phyloP scores from a whole-genome alignment of 2,329 filamentous ascomycete genomes.

The Fusarium begoniae region DNA sequence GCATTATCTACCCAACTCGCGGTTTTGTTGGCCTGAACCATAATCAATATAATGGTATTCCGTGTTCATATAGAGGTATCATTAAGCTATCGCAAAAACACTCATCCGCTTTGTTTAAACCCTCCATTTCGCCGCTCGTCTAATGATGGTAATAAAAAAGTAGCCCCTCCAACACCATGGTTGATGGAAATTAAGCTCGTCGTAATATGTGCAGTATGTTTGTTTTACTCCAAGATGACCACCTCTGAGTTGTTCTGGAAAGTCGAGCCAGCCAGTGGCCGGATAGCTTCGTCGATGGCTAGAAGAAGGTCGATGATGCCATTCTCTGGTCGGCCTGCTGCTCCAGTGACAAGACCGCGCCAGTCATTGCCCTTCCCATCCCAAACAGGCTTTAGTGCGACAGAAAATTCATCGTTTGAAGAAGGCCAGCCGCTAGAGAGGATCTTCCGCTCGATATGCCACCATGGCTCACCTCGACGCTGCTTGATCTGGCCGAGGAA shows the following conservation, averaged over 20 bases:
- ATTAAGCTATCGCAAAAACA: conserved; percentile 43
- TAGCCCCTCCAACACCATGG: conserved; percentile 20
- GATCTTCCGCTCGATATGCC: conserved; percentile 58
- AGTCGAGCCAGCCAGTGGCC: conserved; percentile 40
- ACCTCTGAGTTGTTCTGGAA: conserved; percentile 16
- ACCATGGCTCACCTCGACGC: conserved; percentile 60
- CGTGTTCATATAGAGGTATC: conserved; percentile 45
- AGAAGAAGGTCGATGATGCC: conserved; percentile 58
- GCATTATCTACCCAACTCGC: not conserved
- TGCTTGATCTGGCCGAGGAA: conserved; percentile 63
- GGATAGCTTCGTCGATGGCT: conserved; percentile 58
- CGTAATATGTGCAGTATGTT: not conserved
- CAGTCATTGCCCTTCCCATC: conserved; percentile 55
- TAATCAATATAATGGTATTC: conserved; percentile 23
- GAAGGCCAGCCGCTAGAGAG: conserved; percentile 12
- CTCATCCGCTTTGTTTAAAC: conserved; percentile 33
- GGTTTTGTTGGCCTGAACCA: not conserved
- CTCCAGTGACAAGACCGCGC: conserved; percentile 58
- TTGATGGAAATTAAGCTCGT: conserved; percentile 20
- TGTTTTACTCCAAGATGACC: conserved; percentile 36
- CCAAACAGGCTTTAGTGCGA: conserved; percentile 57
- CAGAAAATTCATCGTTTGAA: conserved; percentile 48
- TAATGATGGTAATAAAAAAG: conserved; percentile 4
- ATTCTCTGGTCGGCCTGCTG: conserved; percentile 52
- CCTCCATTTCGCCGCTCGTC: conserved; percentile 36